Evolutionary conservation across 2,329 filamentous ascomycete genomes (phyloP).

Genomic region (Pyrenochaeta sp.): DNA sequence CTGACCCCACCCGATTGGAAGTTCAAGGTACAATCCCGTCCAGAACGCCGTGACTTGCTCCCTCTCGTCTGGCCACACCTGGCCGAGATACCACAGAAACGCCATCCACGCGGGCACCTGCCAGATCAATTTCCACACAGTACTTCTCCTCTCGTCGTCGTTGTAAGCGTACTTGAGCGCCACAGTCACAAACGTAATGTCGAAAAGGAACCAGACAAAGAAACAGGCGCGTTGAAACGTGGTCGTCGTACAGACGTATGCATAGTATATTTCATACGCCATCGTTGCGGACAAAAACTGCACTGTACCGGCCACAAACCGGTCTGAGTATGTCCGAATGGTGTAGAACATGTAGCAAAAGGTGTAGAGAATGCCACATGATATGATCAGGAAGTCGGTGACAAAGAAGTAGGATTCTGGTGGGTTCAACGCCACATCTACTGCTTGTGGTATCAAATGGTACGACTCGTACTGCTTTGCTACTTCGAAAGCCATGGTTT

Average conservation of each 20-base stretch:
- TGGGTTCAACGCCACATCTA: slow-evolving; percentile 51
- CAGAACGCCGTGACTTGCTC: slow-evolving; percentile 52
- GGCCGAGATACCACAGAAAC: slow-evolving; percentile 35
- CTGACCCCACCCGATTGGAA: slow-evolving; percentile 50
- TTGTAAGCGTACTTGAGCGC: slow-evolving; percentile 41
- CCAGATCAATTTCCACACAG: slow-evolving; percentile 32
- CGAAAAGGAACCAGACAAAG: slow-evolving; percentile 49
- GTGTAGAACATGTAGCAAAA: slow-evolving; percentile 53
- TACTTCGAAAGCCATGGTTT: slow-evolving; percentile 42
- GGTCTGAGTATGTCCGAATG: slow-evolving; percentile 45
- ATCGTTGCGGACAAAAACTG: slow-evolving; percentile 42
- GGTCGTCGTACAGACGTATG: slow-evolving; percentile 44
- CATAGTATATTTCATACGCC: slow-evolving; percentile 53
- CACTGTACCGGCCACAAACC: slow-evolving; percentile 42
- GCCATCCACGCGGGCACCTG: slow-evolving; percentile 38
- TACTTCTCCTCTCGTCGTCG: slow-evolving; percentile 23
- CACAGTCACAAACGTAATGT: slow-evolving; percentile 44
- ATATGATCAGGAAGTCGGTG: slow-evolving; percentile 51
- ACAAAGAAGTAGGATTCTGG: slow-evolving; percentile 52
- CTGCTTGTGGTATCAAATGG: slow-evolving; percentile 61
- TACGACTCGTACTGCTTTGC: slow-evolving; percentile 48
- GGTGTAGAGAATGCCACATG: slow-evolving; percentile 50
- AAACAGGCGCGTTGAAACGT: slow-evolving; percentile 46
- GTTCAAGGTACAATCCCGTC: slow-evolving; percentile 47
- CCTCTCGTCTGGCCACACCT: slow-evolving; percentile 47